Base-by-base conservation (phyloP, 495 filamentous ascomycete genomes). In the Penicillium atrosanguineum region DNA sequence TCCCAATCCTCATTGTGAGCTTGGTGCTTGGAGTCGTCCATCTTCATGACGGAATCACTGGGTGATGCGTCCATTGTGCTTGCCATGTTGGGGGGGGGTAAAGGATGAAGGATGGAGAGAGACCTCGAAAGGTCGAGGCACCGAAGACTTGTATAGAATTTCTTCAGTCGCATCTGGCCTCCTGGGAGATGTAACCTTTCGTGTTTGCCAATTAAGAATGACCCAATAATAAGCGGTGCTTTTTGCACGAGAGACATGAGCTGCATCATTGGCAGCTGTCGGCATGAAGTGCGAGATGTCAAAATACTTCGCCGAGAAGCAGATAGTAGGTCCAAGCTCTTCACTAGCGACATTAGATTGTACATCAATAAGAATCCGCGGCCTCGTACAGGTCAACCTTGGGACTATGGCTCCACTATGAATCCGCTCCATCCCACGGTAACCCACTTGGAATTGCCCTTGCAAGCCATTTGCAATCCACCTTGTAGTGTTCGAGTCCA, bases 31-130 rank as follows among this genome's bases (percentile, higher is more conserved):
- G 29, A 4, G 3, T 46, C 41, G 4, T 57, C 51, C 47, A 53
- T 59, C 40, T 53, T 48, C 54, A 60, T 53, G 14, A 36, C 19
- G n/a, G 57, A 51, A 29, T 52, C 53, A 21, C 31, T 43, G 9
- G 57, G 50, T 7, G 57, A 57, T 28, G 44, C 37, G 43, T 55
- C 56, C 60, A 63, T 64, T 1, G 25, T 34, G 39, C 6, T 44
- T 38, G 43, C n/a, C 1, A 12, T 9, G n/a, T 14, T 26, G 16
- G 41, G 12, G n/a, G n/a, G n/a, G n/a, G n/a, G n/a, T 1, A n/a
- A 39, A 40, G 20, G 29, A 14, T n/a, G 31, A 21, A 16, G 9
- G n/a, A 25, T 39, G 28, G 14, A n/a, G 21, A 44, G 4, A 18
- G 20, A 39, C 7, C 29, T 8, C 15, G 7, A 19, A 23, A 5